Percentiles rank a stretch among this genome's conserved stretches.
These are phyloP conservation scores for Melanogaster broomeanus DNA, from an alignment of 768 basidiomycete genomes.

Conservation along the genomic window DNA sequence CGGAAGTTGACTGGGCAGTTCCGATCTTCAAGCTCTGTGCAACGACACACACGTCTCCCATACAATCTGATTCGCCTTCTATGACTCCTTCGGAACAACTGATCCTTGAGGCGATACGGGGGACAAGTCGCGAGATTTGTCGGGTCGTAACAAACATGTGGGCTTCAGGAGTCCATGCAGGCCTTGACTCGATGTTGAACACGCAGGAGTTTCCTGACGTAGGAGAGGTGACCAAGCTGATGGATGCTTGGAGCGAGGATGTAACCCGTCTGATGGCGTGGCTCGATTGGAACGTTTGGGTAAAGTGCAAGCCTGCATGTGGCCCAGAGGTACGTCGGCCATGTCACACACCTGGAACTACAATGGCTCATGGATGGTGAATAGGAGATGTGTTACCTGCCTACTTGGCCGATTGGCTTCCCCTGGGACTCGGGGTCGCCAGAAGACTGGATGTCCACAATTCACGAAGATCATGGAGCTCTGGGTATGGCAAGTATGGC, in stretches of 20 bases:
- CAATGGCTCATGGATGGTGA: background rate
- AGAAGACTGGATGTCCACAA: too few relatives aligned
- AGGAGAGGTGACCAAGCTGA: background rate
- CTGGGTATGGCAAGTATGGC: background rate
- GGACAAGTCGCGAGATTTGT: slow-evolving; percentile 20
- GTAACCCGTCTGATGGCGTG: slow-evolving; percentile 14
- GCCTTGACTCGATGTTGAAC: slow-evolving; percentile 2
- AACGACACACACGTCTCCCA: slow-evolving; percentile 7
- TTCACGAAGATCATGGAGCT: background rate
- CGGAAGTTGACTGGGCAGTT: slow-evolving; percentile 8
- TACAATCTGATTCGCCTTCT: background rate
- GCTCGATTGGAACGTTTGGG: slow-evolving; percentile 26
- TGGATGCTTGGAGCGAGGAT: slow-evolving; percentile 10
- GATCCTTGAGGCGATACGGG: slow-evolving; percentile 7
- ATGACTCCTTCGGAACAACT: slow-evolving; percentile 15
- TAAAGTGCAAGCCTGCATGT: slow-evolving; percentile 19
- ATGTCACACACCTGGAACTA: background rate
- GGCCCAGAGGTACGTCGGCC: slow-evolving; percentile 7
- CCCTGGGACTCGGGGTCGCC: background rate
- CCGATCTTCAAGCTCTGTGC: slow-evolving; percentile 10
- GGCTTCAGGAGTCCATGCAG: slow-evolving; percentile 15
- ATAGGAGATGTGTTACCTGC: slow-evolving; percentile 29
- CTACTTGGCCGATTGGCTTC: slow-evolving; percentile 20
- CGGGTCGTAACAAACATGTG: slow-evolving; percentile 20
- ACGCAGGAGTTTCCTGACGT: background rate